A percentile compares a stretch with the other conserved stretches of the same genome.
phyloP scores from a whole-genome alignment of 345 rosid species.

The Gynandropsis gynandra region DNA sequence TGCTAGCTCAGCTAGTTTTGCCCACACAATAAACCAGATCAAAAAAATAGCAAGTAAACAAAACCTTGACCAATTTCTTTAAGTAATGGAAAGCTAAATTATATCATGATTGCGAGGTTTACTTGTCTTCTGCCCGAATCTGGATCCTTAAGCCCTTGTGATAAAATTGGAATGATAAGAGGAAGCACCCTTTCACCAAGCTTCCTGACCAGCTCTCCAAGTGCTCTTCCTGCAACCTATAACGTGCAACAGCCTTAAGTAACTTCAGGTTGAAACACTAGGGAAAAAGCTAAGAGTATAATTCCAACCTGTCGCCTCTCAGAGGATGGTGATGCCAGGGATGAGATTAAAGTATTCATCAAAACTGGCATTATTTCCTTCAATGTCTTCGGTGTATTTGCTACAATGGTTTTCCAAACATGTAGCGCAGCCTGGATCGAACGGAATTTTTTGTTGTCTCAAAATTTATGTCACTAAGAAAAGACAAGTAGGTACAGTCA shows the following conservation, averaged over 20 bases:
- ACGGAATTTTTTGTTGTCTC: constrained; percentile 2
- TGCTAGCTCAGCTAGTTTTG: not conserved
- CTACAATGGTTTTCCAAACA: constrained; percentile 98
- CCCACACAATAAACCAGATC: constrained; percentile 3
- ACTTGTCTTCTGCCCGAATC: constrained; percentile 90
- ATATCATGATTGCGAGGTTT: constrained; percentile 21
- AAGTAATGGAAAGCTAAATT: not conserved
- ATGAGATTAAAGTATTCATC: constrained; percentile 81
- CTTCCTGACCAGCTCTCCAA: constrained; percentile 97
- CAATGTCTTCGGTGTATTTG: constrained; percentile 93
- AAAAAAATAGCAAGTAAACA: not conserved
- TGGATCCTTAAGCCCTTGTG: constrained; percentile 68
- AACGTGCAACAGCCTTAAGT: constrained; percentile 11
- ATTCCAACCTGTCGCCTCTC: constrained; percentile 89
- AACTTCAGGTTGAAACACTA: constrained; percentile 1
- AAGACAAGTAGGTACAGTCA: constrained; percentile 8
- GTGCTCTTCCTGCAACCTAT: constrained; percentile 86
- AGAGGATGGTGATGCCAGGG: constrained; percentile 86
- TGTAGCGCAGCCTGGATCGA: constrained; percentile 80
- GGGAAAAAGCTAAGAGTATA: constrained; percentile 1
- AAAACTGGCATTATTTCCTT: constrained; percentile 97
- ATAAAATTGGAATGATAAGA: constrained; percentile 80
- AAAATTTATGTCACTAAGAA: constrained; percentile 10
- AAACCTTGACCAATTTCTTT: not conserved
- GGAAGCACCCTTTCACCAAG: constrained; percentile 99